A percentile compares a stretch with the other conserved stretches of the same genome.
These are phyloP conservation scores for Lojkania enalia DNA, from an alignment of 2,329 filamentous ascomycete genomes.

Conservation along the genomic window DNA sequence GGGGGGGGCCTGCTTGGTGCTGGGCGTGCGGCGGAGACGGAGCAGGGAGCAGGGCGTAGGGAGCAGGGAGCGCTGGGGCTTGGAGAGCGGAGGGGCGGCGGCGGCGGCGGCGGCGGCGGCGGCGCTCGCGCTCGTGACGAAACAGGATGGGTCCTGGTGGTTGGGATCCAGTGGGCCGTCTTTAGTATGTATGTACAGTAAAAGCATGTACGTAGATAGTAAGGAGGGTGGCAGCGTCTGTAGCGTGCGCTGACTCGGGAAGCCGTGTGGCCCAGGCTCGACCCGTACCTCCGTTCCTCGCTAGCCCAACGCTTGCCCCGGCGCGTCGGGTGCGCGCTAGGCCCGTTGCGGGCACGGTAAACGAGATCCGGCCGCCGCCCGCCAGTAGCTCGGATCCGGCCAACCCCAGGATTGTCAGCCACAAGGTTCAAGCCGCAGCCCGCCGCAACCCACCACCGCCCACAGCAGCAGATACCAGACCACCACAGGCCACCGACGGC, in stretches of 20 bases:
- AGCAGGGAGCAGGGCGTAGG: not conserved
- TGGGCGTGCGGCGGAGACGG: no score
- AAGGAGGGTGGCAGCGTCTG: no score
- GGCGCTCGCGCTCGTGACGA: not conserved
- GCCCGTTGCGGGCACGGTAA: constrained; percentile 14
- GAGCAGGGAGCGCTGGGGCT: not conserved
- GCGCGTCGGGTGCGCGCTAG: constrained; percentile 16
- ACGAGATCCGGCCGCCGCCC: constrained; percentile 17
- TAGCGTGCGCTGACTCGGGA: constrained; percentile 25
- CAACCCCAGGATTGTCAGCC: constrained; percentile 23
- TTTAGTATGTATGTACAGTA: no score
- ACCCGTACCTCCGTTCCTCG: constrained; percentile 21
- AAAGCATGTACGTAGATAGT: no score
- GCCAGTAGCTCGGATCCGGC: constrained; percentile 20
- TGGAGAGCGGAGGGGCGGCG: no score
- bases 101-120: no score
- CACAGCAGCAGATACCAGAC: no score
- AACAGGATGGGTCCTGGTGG: not conserved
- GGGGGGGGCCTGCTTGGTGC: no score
- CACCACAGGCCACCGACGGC: no score
- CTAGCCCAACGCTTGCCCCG: constrained; percentile 24
- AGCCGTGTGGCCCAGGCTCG: constrained; percentile 7
- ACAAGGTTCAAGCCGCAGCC: no score
- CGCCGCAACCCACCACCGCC: no score
- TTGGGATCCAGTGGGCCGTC: constrained; percentile 6